phyloP scores from a whole-genome alignment of 179 eudicot species.

The Sideroxylon spinosum region DNA sequence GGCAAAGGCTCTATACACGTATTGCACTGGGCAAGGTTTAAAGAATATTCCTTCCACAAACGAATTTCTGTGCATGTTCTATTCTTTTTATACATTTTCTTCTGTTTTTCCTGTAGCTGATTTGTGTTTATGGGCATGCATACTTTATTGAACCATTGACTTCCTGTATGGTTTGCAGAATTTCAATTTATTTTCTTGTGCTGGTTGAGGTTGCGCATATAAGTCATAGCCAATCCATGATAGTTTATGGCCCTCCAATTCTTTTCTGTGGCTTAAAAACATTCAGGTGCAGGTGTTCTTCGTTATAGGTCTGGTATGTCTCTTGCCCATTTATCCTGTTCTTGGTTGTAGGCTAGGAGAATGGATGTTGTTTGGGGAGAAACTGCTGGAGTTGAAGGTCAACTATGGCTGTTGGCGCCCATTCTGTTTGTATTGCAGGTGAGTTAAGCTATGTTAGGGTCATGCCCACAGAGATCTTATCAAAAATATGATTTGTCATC shows the following conservation, averaged over 20 bases:
- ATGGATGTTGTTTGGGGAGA: constrained; percentile 75
- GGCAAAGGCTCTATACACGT: constrained; percentile 92
- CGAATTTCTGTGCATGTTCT: background rate
- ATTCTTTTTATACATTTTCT: background rate
- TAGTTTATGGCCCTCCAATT: background rate
- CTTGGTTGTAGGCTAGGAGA: constrained; percentile 44
- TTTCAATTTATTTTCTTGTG: background rate
- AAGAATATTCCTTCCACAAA: background rate
- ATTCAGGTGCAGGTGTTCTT: background rate
- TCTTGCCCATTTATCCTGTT: background rate
- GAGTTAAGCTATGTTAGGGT: background rate
- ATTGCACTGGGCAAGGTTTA: constrained; percentile 95
- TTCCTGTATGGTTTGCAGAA: background rate
- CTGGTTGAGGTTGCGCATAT: background rate
- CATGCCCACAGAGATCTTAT: background rate
- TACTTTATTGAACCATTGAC: background rate
- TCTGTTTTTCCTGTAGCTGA: background rate
- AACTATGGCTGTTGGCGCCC: constrained; percentile 43
- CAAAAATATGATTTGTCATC: background rate
- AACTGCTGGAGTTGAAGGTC: constrained; percentile 64
- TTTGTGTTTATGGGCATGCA: background rate
- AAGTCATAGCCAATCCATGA: constrained; percentile 5
- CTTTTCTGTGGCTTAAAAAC: background rate
- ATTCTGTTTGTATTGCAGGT: constrained; percentile 52
- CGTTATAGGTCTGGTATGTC: background rate